These are phyloP conservation scores for Zymoseptoria pseudotritici DNA, from an alignment of 2,329 filamentous ascomycete species.

Conservation along the genomic window DNA sequence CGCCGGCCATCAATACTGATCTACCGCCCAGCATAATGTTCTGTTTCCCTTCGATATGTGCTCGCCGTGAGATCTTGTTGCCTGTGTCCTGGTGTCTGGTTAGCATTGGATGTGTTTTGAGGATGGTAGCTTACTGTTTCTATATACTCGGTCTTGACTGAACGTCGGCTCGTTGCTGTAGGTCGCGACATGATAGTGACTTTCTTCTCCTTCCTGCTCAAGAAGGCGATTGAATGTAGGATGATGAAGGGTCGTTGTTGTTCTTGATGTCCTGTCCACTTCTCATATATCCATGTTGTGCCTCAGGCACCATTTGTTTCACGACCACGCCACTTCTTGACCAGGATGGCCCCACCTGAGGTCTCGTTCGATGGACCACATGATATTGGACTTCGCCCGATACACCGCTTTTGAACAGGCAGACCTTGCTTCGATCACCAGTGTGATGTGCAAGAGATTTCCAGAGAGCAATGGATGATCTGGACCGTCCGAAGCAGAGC, in stretches of 20 bases:
- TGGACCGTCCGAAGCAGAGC: neutral
- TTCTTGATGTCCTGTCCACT: neutral
- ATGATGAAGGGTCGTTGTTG: neutral
- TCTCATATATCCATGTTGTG: neutral
- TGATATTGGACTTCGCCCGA: neutral
- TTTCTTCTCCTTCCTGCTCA: too few species aligned
- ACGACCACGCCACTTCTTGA: neutral
- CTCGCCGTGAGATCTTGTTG: constrained; percentile 93
- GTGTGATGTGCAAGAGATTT: neutral
- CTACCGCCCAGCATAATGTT: constrained; percentile 95
- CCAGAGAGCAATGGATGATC: neutral
- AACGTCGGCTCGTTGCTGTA: constrained; percentile 42
- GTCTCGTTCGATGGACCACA: neutral
- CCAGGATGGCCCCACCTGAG: neutral
- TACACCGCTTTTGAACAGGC: neutral
- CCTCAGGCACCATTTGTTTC: neutral
- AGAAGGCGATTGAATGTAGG: too few species aligned
- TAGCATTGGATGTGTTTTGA: neutral
- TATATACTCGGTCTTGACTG: constrained; percentile 86
- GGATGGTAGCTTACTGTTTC: constrained; percentile 63
- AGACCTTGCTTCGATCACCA: neutral
- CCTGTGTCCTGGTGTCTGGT: constrained; percentile 67
- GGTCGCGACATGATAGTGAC: constrained; percentile 41
- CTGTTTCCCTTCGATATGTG: constrained; percentile 85
- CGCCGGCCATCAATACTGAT: constrained; percentile 91